Evolutionary conservation across 805 yeast genomes (phyloP), one percentile per base, ranked within the genome.

Genomic region (Kodamaea kaohsiungensis): DNA sequence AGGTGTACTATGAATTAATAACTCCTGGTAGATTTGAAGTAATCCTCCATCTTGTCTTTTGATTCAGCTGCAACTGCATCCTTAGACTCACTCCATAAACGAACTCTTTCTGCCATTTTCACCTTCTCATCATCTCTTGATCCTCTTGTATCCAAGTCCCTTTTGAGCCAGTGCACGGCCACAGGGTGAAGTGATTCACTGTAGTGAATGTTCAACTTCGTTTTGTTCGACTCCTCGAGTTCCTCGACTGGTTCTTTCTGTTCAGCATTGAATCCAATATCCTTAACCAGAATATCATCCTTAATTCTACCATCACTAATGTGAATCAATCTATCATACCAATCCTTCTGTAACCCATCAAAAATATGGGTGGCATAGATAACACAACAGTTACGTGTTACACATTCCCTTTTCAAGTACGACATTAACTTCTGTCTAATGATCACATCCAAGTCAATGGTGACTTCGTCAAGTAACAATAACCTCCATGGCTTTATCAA

Each of bases 351-450:
- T 54, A 95, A 79, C 0, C 99, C 99, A 64, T 95, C 99, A 69
- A 95, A 95, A 48, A 95, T 95, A 65, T 95, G 99, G 0, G 99
- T 95, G 2, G 98, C 95, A 66, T 95, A 95, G 3, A 93, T 85
- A 38, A 95, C 89, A 48, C 91, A 84, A 56, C 96, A 85, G 16
- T 79, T 71, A 55, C 98, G 78, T 0, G 73, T 65, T 48, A 73
- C 75, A 4, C 97, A 90, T 67, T 95, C 99, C n/a, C 71, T 65
- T 59, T 79, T 80, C 61, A 95, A 74, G 66, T 89, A 95, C 1
- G 78, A 74, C 57, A 95, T 73, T 49, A 95, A 73, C 52, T 90
- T 78, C 35, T 85, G 83, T 61, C 99, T 79, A 1, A 92, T 98
- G 48, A 95, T 78, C 6, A 95, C 99, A 66, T 95, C 99, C 60